Evolutionary conservation across 2,329 filamentous ascomycete species (phyloP).

Genomic region (Cadophora sp.): DNA sequence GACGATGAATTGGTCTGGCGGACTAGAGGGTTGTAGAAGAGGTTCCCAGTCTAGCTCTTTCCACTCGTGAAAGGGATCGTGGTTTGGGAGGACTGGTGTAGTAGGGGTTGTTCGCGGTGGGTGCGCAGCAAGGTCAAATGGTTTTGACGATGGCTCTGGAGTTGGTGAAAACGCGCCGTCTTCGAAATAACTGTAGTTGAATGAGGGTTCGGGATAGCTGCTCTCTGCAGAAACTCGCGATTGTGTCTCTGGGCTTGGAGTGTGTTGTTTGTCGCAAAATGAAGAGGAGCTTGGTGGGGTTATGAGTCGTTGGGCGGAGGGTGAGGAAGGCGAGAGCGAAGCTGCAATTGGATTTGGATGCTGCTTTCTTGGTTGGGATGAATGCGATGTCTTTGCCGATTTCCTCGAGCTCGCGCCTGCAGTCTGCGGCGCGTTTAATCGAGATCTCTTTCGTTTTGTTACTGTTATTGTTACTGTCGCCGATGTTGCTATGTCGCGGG

Average conservation of each 20-base stretch:
- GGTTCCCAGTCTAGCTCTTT: conserved; percentile 2
- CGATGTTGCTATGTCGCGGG: not conserved
- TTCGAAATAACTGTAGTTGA: not conserved
- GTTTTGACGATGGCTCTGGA: not conserved
- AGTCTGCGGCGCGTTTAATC: not conserved
- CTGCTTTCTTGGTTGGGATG: not conserved
- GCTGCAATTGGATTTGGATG: not conserved
- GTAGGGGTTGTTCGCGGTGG: not conserved
- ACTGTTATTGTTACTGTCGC: not conserved
- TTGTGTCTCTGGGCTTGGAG: too few relatives aligned
- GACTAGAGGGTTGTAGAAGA: not conserved
- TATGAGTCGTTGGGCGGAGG: too few relatives aligned
- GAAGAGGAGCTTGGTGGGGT: not conserved
- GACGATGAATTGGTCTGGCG: not conserved
- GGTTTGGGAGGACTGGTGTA: not conserved
- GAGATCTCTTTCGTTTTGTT: not conserved
- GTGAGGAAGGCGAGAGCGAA: not conserved
- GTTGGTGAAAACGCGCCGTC: not conserved
- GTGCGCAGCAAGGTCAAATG: not conserved
- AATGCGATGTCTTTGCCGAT: not conserved
- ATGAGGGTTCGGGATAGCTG: not conserved
- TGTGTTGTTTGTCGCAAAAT: not conserved
- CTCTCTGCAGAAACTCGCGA: not conserved
- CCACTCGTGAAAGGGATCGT: conserved; percentile 4
- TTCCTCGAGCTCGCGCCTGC: not conserved